Base-by-base conservation (phyloP, 1,139 yeast species). In the Pneumocystis wakefieldiae region DNA sequence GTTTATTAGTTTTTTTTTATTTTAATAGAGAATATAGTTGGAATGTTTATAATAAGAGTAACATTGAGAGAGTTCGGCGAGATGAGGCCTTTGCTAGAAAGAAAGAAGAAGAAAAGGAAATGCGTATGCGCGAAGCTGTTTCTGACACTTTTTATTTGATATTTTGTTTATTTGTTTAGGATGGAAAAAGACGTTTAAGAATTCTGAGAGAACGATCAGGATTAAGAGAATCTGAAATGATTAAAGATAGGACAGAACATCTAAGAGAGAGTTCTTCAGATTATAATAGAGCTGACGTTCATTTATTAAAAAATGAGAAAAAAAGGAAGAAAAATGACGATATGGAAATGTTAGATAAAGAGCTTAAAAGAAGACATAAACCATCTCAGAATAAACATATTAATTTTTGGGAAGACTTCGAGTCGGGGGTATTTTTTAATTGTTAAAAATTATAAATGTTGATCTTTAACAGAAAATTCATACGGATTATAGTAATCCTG, bases 11-110 rank as follows among this genome's bases (percentile, higher is more conserved):
- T 19, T 24, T 5, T 8, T 12, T 57, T 37, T 10, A 14, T 57
- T 28, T 57, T 57, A 57, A 57, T 14, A 29, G 24, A 53, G 73
- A 72, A 65, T 72, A 72, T 63, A 70, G 74, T 32, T 72, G 72
- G 65, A 70, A 72, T 67, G 74, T 72, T n/a, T 64, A 70, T 65
- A 70, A 66, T 39, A 62, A 67, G n/a, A 67, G 63, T 17, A 72
- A 72, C 48, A 67, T 71, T 12, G 74, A 67, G 61, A 68, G 72
- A n/a, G 74, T 72, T 1, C 61, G 66, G 28, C 66, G 71, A n/a
- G 74, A 72, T 61, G 74, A 72, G 62, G 69, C 63, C 17, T 63
- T 61, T 37, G 74, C 73, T 12, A 63, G 62, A 35, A 67, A 61
- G 59, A 60, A 63, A 55, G 67, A 66, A 15, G 67, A 66, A 53